These are phyloP conservation scores for Pterocarpus santalinus DNA, from an alignment of 306 rosid species.

Conservation along the genomic window DNA sequence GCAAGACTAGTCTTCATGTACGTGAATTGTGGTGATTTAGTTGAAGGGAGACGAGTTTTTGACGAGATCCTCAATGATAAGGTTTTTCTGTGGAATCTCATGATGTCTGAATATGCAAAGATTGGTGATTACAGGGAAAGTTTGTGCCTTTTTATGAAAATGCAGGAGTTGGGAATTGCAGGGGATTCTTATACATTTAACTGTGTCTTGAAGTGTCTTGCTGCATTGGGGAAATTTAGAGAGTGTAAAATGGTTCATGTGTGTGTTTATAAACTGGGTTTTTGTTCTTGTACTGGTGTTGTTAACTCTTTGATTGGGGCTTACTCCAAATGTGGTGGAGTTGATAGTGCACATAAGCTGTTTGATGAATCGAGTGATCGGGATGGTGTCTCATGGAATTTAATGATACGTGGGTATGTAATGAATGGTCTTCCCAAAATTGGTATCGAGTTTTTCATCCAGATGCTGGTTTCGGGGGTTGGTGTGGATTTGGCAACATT, in stretches of 20 bases:
- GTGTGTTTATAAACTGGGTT: slow-evolving; percentile 60
- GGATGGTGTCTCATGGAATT: slow-evolving; percentile 84
- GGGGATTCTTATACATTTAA: slow-evolving; percentile 72
- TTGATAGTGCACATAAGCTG: slow-evolving; percentile 70
- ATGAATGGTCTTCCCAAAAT: slow-evolving; percentile 55
- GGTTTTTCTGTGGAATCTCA: slow-evolving; percentile 77
- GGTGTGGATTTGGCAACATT: slow-evolving; percentile 72
- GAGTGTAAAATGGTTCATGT: slow-evolving; percentile 72
- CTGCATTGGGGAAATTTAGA: slow-evolving; percentile 55
- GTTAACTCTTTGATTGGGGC: slow-evolving; percentile 64
- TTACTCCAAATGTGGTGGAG: slow-evolving; percentile 62
- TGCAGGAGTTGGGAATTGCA: slow-evolving; percentile 62
- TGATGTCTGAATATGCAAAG: slow-evolving; percentile 76
- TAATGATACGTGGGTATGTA: slow-evolving; percentile 82
- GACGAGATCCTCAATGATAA: slow-evolving; percentile 56
- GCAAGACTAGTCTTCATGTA: slow-evolving; percentile 79
- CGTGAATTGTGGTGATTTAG: slow-evolving; percentile 67
- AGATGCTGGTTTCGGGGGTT: slow-evolving; percentile 58
- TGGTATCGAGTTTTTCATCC: slow-evolving; percentile 58
- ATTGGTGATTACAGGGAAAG: slow-evolving; percentile 61
- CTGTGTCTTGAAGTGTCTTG: slow-evolving; percentile 70
- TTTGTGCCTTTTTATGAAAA: slow-evolving; percentile 59
- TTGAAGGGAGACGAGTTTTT: slow-evolving; percentile 66
- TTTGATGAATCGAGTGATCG: slow-evolving; percentile 73
- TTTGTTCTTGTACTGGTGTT: slow-evolving; percentile 57